Percentiles rank a stretch among this genome's conserved stretches.
These are phyloP conservation scores for Diplotaxis tenuifolia DNA, from an alignment of 345 rosid genomes.

Conservation along the genomic window DNA sequence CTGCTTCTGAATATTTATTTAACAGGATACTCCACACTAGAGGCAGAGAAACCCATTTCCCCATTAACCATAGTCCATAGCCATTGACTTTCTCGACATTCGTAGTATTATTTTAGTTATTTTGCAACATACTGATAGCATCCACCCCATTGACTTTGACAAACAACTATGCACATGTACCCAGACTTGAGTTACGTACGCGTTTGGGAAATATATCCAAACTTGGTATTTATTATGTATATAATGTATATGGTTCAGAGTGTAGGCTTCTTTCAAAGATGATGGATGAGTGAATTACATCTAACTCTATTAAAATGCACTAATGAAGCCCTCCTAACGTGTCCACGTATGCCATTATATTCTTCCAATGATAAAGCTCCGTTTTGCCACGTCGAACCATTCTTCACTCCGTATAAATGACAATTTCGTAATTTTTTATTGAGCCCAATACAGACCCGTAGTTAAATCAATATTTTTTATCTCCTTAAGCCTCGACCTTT, in stretches of 20 bases:
- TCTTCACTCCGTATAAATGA: too few relatives aligned
- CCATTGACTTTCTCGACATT: constrained; percentile 9
- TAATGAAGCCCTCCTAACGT: too few relatives aligned
- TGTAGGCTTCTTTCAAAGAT: not conserved
- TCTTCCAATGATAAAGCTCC: too few relatives aligned
- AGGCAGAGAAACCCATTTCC: constrained; percentile 28
- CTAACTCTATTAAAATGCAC: too few relatives aligned
- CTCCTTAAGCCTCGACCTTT: too few relatives aligned
- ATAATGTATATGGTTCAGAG: not conserved
- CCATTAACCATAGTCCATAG: constrained; percentile 22
- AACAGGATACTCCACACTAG: constrained; percentile 1
- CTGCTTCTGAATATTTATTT: constrained; percentile 20
- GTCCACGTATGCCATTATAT: too few relatives aligned
- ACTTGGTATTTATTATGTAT: not conserved
- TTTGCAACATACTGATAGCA: not conserved
- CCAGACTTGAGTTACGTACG: not conserved
- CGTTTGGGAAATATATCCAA: not conserved
- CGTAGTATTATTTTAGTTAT: not conserved
- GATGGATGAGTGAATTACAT: not conserved
- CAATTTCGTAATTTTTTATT: too few relatives aligned
- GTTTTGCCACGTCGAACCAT: too few relatives aligned
- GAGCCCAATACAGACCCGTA: too few relatives aligned
- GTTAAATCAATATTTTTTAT: too few relatives aligned
- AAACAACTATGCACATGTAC: not conserved
- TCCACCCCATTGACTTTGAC: not conserved